Conservation (phyloP, 2,329 filamentous ascomycete genomes). For the Calonectria leucothoes region DNA sequence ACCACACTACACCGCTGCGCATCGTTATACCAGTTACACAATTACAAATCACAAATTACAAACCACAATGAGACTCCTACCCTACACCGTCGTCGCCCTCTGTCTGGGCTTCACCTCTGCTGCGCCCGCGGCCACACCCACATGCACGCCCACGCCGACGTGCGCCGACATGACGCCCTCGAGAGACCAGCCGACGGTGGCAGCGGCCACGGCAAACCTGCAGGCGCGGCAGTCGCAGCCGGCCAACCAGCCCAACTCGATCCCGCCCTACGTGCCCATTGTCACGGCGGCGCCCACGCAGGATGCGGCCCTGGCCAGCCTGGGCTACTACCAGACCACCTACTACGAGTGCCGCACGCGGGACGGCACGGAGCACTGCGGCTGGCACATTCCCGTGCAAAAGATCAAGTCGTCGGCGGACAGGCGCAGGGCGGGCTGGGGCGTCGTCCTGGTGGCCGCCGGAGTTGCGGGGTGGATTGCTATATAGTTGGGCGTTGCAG, state of each 20-base stretch:
- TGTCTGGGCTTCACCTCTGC: neutral
- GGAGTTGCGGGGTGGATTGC: constrained; percentile 33
- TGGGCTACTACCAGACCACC: constrained; percentile 48
- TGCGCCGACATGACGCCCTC: neutral
- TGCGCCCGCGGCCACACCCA: constrained; percentile 9
- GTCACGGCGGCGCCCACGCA: constrained; percentile 49
- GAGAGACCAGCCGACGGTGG: neutral
- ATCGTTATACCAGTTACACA: neutral
- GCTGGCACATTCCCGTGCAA: constrained; percentile 50
- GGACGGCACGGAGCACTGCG: constrained; percentile 46
- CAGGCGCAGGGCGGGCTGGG: constrained; percentile 33
- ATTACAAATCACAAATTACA: neutral
- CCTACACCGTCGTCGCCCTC: constrained; percentile 16
- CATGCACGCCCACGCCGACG: neutral
- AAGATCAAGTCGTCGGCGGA: constrained; percentile 38
- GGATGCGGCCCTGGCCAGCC: constrained; percentile 41
- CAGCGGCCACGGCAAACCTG: neutral
- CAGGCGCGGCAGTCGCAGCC: constrained; percentile 22
- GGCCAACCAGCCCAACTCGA: constrained; percentile 23
- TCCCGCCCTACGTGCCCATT: constrained; percentile 42
- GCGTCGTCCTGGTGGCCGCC: constrained; percentile 30
- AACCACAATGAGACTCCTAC: constrained; percentile 23
- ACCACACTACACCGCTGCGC: neutral
- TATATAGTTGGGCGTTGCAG: neutral
- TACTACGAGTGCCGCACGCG: constrained; percentile 49